These are phyloP conservation scores for Dacryopinax spathularia DNA, from an alignment of 768 basidiomycete genomes.

Conservation along the genomic window DNA sequence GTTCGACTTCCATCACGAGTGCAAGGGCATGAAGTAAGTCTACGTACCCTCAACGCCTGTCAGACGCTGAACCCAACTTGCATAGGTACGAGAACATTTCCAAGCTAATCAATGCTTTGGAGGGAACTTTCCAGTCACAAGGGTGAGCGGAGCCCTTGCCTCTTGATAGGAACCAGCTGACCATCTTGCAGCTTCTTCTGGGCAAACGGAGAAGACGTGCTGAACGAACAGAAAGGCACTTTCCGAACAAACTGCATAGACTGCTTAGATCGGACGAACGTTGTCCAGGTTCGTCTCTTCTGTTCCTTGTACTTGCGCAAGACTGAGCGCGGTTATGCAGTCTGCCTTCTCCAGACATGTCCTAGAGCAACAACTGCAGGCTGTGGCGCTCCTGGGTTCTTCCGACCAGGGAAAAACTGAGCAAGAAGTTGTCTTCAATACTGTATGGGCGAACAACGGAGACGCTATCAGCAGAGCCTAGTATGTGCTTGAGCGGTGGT, in stretches of 20 bases:
- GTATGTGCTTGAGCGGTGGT: constrained; percentile 31
- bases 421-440: constrained; percentile 63
- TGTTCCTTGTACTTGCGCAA: background rate
- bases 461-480: constrained; percentile 85
- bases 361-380: constrained; percentile 58
- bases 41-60: constrained; percentile 5
- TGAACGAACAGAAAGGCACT: constrained; percentile 72
- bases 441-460: constrained; percentile 97
- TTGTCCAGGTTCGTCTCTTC: constrained; percentile 52
- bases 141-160: constrained; percentile 35
- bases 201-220: constrained; percentile 51
- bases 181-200: constrained; percentile 53
- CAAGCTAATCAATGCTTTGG: constrained; percentile 55
- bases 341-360: constrained; percentile 84
- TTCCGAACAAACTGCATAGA: constrained; percentile 94
- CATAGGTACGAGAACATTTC: constrained; percentile 78
- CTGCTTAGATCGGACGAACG: constrained; percentile 88
- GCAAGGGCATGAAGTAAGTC: constrained; percentile 80
- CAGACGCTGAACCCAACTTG: background rate
- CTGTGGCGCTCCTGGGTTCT: constrained; percentile 50
- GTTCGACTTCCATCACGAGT: constrained; percentile 90
- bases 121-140: constrained; percentile 62
- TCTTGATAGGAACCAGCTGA: background rate
- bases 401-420: constrained; percentile 39
- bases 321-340: constrained; percentile 28